Percentiles rank a stretch among this genome's conserved stretches.
phyloP scores from a whole-genome alignment of 2,329 filamentous ascomycete genomes.

The Cordyceps cateniannulata region DNA sequence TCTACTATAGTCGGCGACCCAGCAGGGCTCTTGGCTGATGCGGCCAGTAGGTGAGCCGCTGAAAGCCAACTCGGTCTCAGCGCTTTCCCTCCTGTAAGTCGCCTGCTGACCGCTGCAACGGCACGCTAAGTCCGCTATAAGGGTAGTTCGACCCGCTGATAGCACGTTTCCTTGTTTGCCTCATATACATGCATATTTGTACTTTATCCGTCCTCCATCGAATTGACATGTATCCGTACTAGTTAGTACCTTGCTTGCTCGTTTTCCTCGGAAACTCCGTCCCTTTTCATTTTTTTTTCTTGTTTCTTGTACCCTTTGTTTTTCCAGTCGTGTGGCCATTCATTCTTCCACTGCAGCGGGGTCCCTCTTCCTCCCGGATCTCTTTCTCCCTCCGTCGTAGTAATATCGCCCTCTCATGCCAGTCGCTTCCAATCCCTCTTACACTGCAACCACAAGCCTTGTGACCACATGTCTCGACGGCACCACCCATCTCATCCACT shows the following conservation, averaged over 20 bases:
- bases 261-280: not conserved
- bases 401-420: not conserved
- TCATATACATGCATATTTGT: not conserved
- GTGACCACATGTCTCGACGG: constrained; percentile 6
- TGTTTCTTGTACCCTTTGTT: not conserved
- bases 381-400: not conserved
- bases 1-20: too few species aligned
- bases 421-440: not conserved
- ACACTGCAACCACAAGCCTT: not conserved
- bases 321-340: not conserved
- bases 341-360: not conserved
- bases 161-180: not conserved
- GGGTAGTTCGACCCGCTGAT: not conserved
- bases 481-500: not conserved
- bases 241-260: not conserved
- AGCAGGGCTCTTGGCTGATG: too few species aligned
- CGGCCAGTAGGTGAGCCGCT: too few species aligned
- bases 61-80: too few species aligned
- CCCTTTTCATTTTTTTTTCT: not conserved
- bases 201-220: too few species aligned
- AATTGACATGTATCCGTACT: not conserved
- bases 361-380: too few species aligned
- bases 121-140: not conserved
- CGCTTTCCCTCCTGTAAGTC: not conserved
- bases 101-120: not conserved